These are phyloP conservation scores for Salix koriyanagi DNA, from an alignment of 345 rosid genomes.

Conservation along the genomic window DNA sequence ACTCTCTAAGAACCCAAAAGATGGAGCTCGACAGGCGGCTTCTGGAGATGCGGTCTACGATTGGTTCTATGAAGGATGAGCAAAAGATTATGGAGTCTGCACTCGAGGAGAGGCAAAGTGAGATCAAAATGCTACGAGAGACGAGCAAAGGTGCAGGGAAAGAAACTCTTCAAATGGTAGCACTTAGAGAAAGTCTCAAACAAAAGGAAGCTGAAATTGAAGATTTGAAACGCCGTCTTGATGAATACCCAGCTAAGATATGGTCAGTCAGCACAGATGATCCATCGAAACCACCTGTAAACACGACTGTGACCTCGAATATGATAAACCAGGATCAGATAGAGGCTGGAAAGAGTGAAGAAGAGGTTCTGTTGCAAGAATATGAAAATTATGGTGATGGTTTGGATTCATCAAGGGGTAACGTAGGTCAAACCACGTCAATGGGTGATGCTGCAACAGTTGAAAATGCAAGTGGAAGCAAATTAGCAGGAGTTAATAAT, in stretches of 20 bases:
- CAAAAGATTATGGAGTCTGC: conserved; percentile 40
- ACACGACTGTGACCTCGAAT: conserved; percentile 11
- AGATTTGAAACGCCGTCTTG: conserved; percentile 39
- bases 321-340: conserved; percentile 4
- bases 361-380: neutral
- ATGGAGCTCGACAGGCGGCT: conserved; percentile 46
- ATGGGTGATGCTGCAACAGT: neutral
- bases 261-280: conserved; percentile 32
- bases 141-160: conserved; percentile 14
- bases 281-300: conserved; percentile 15
- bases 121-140: conserved; percentile 36
- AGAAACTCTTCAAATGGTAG: conserved; percentile 18
- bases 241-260: conserved; percentile 18
- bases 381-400: neutral
- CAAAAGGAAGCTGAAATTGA: conserved; percentile 48
- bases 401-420: conserved; percentile 4
- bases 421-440: conserved; percentile 1
- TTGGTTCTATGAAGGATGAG: conserved; percentile 56
- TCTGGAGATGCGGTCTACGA: conserved; percentile 49
- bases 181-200: conserved; percentile 40
- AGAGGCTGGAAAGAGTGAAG: neutral
- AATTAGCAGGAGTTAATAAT: neutral
- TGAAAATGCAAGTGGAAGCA: conserved; percentile 17
- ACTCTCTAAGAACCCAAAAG: conserved; percentile 37
- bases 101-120: conserved; percentile 41